Evolutionary conservation across 208 protist genomes (phyloP).

Genomic region (Leishmania turanica): DNA sequence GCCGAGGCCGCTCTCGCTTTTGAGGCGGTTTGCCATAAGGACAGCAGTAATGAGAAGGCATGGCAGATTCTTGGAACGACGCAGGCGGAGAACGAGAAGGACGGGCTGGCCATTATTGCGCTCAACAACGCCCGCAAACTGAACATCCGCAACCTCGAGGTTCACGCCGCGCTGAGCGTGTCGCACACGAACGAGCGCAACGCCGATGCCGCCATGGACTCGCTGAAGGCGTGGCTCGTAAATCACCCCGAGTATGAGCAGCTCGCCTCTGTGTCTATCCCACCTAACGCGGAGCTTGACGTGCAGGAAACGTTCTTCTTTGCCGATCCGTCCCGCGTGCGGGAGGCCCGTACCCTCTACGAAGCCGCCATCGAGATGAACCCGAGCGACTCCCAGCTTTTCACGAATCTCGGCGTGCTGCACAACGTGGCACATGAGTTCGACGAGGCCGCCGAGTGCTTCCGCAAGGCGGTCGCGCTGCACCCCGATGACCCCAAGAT

Average conservation of each 20-base stretch:
- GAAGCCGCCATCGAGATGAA: conserved; percentile 81
- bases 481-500: conserved; percentile 68
- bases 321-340: conserved; percentile 60
- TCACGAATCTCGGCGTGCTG: conserved; percentile 81
- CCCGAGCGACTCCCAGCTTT: conserved; percentile 68
- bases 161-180: conserved; percentile 77
- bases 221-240: conserved; percentile 77
- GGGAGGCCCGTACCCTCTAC: conserved; percentile 71
- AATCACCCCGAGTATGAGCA: conserved; percentile 83
- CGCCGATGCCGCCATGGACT: conserved; percentile 64
- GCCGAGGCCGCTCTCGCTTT: conserved; percentile 90
- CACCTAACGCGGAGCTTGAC: conserved; percentile 45
- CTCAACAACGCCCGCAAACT: conserved; percentile 80
- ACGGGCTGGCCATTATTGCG: conserved; percentile 83
- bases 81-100: conserved; percentile 93
- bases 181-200: conserved; percentile 92
- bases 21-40: conserved; percentile 86
- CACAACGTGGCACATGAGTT: conserved; percentile 86
- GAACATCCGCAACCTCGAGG: conserved; percentile 65
- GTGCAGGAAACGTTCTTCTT: conserved; percentile 75
- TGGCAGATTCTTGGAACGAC: conserved; percentile 84
- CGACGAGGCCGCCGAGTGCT: conserved; percentile 72
- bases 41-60: conserved; percentile 65
- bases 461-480: conserved; percentile 76
- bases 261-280: conserved; percentile 62